Base-by-base conservation (phyloP, 768 basidiomycete species). In the Mycena leptocephala region DNA sequence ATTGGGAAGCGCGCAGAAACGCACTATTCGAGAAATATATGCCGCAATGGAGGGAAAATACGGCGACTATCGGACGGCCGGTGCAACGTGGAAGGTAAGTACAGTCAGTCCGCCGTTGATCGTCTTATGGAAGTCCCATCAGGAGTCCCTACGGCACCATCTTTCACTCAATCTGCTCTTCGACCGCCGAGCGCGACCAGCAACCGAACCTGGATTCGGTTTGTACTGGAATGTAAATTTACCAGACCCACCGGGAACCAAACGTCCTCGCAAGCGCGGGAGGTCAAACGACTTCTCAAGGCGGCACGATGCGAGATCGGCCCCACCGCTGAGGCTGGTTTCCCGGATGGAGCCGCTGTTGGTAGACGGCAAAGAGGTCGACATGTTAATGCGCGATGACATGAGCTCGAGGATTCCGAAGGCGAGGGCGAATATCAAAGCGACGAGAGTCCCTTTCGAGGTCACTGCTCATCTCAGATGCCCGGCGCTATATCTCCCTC, bases 211-310 rank as follows among this genome's bases (percentile, higher is more conserved):
- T 14, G 95, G 95, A 20, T 95, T 95, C 82, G 95, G 95, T 26
- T 96, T 95, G 14, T 96, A 96, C 81, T 96, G 95, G 95, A 95
- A 95, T 41, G 95, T 96, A n/a, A 96, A 96, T 83, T 88, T 96
- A 26, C 83, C 90, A 61, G 95, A 95, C n/a, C 95, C 95, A 16
- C 95, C 95, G 3, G 95, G 95, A 26, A 96, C 95, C 1, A 96
- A 96, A 85, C 91, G 95, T 72, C 95, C 95, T 55, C 91, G 95
- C 26, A 96, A 96, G 82, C 91, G 95, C 72, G 94, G 94, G 32
- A 89, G 93, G 24, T 84, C 90, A 11, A 90, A 88, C 72, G 92
- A 93, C n/a, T n/a, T n/a, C n/a, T n/a, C n/a, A n/a, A n/a, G n/a
- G n/a, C n/a, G n/a, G n/a, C n/a, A n/a, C n/a, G n/a, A n/a, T n/a